These are phyloP conservation scores for Skeletonema potamos DNA, from an alignment of 108 stramenopile species.

Conservation along the genomic window DNA sequence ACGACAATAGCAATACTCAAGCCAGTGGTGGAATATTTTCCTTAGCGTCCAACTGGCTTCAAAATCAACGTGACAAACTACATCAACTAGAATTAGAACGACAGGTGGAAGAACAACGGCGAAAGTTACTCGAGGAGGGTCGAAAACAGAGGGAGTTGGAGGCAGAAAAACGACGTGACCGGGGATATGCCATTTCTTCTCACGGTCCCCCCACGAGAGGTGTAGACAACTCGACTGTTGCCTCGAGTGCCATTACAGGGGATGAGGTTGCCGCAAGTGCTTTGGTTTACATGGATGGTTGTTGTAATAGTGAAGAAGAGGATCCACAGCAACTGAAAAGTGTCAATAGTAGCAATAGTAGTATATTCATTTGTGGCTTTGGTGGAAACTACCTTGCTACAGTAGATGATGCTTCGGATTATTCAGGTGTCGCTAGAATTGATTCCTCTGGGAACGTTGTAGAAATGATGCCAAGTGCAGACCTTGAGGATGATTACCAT, in stretches of 20 bases:
- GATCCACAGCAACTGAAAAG: background rate
- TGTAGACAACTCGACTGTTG: background rate
- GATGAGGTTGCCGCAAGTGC: background rate
- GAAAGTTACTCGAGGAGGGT: constrained; percentile 45
- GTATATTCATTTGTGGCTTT: constrained; percentile 29
- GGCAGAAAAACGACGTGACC: constrained; percentile 4
- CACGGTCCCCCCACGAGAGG: background rate
- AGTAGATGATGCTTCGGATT: constrained; percentile 23
- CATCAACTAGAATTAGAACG: constrained; percentile 41
- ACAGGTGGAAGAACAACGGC: constrained; percentile 47
- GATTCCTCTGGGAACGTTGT: constrained; percentile 29
- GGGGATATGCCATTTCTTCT: background rate
- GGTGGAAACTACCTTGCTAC: constrained; percentile 1
- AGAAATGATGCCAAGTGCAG: constrained; percentile 18
- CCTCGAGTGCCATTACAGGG: constrained; percentile 1
- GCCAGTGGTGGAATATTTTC: constrained; percentile 23
- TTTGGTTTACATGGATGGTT: background rate
- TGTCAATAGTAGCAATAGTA: background rate
- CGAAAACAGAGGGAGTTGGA: constrained; percentile 28
- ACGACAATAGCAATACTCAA: background rate
- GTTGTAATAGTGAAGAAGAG: constrained; percentile 4
- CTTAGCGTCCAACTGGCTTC: constrained; percentile 40
- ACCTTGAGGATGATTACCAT: constrained; percentile 3
- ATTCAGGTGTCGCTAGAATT: constrained; percentile 15
- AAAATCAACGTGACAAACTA: constrained; percentile 37